A percentile compares a stretch with the other conserved stretches of the same genome.
phyloP scores from a whole-genome alignment of 495 filamentous ascomycete species.

The Pyronema omphalodes region DNA sequence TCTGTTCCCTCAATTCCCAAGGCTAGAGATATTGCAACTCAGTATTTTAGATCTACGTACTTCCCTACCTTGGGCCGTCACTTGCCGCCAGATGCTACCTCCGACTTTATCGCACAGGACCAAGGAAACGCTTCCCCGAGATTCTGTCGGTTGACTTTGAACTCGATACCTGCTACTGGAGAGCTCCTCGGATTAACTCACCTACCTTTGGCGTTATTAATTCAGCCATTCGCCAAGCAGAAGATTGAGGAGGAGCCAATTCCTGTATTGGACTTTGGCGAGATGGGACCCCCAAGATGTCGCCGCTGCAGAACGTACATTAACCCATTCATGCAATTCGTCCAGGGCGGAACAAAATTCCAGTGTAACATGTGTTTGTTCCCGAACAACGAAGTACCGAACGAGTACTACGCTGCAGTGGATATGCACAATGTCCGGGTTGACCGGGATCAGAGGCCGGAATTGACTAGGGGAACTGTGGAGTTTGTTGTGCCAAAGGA shows the following conservation, averaged over 20 bases:
- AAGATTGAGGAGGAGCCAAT: slow-evolving; percentile 74
- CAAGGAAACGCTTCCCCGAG: slow-evolving; percentile 96
- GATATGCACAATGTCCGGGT: slow-evolving; percentile 74
- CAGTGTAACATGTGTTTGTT: slow-evolving; percentile 98
- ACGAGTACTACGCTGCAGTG: slow-evolving; percentile 83
- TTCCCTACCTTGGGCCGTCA: slow-evolving; percentile 91
- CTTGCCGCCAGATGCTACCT: slow-evolving; percentile 69
- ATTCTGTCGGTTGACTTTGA: slow-evolving; percentile 76
- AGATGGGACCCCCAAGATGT: slow-evolving; percentile 77
- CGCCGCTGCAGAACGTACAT: slow-evolving; percentile 90
- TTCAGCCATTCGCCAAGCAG: slow-evolving; percentile 74
- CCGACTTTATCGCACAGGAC: slow-evolving; percentile 80
- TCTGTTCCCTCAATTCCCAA: slow-evolving; percentile 83
- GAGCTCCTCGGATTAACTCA: slow-evolving; percentile 64
- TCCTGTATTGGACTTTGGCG: slow-evolving; percentile 89
- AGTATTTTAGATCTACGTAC: slow-evolving; percentile 68
- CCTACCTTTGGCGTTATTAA: slow-evolving; percentile 67
- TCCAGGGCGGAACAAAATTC: slow-evolving; percentile 83
- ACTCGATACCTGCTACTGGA: slow-evolving; percentile 67
- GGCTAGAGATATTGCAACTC: slow-evolving; percentile 60
- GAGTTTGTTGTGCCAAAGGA: slow-evolving; percentile 96
- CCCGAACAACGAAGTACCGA: slow-evolving; percentile 84
- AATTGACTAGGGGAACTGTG: slow-evolving; percentile 76
- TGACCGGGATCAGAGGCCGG: slow-evolving; percentile 75
- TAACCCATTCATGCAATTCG: slow-evolving; percentile 97